Evolutionary conservation across 768 basidiomycete species (phyloP), one percentile per base, ranked within the genome.

Genomic region (Rhodotorula sphaerocarpa): DNA sequence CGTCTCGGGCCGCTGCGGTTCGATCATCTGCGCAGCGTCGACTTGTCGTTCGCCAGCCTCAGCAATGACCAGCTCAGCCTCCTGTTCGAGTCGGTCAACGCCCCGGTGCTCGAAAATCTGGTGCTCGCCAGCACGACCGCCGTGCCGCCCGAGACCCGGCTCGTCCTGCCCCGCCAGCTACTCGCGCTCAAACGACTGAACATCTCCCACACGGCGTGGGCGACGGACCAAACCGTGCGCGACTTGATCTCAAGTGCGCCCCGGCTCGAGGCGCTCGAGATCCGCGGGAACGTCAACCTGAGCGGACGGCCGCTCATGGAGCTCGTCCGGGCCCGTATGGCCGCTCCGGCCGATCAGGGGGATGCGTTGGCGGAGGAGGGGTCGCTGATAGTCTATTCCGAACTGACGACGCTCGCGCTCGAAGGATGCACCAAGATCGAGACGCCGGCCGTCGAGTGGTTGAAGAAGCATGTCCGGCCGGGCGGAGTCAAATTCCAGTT

Each of bases 381-480:
- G 18, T 1, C 20, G 34, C n/a, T 28, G 18, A n/a, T 5, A 52
- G 33, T 34, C 2, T 56, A 45, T 23, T 65, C 63, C 18, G 31
- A 44, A 21, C 34, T 65, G 42, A 42, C 33, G 20, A 42, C 44
- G 15, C 43, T 65, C 31, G 44, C 25, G 42, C 45, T 65, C 42
- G 63, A 65, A 21, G 63, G 63, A 5, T 65, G 63, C 39, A 59
- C 58, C n/a, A 65, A 65, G 54, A 28, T 66, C 45, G 65, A 66
- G n/a, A 52, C 65, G 31, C 42, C 50, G 10, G 65, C 65, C 23
- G 59, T 66, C 31, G 65, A 66, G 34, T 66, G 65, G 65, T 23
- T 66, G 20, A 61, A 39, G 51, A 50, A 43, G 46, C 25, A 57
- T 23, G 42, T 60, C 11, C 45, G 55, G 51, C 65, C 65, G 7